Conservation (phyloP, 805 yeast species). For the Maudiozyma turicensis region DNA sequence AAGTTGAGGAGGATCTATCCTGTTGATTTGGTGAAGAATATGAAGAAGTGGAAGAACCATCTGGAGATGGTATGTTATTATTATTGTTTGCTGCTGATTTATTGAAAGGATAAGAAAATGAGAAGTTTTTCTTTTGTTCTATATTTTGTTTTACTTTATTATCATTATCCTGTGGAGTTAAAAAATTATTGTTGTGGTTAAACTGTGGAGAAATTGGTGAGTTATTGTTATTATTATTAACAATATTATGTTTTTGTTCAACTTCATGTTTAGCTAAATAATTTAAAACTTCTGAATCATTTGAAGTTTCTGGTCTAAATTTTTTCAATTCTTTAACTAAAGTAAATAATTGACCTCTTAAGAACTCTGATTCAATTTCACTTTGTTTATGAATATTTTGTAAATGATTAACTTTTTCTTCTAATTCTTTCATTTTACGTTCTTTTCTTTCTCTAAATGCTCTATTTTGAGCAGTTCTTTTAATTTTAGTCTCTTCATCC, state of each 20-base stretch:
- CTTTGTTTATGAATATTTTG: constrained; percentile 64
- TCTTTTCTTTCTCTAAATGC: constrained; percentile 95
- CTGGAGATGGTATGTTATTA: constrained; percentile 7
- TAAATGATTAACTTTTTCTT: constrained; percentile 62
- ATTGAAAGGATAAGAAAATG: constrained; percentile 44
- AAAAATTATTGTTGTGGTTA: constrained; percentile 10
- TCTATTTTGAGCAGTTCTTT: constrained; percentile 90
- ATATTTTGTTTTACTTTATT: constrained; percentile 8
- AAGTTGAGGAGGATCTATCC: background rate
- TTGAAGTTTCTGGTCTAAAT: constrained; percentile 36
- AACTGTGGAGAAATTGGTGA: no score
- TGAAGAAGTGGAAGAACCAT: background rate
- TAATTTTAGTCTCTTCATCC: constrained; percentile 70
- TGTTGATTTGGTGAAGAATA: constrained; percentile 2
- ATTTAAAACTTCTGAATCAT: constrained; percentile 22
- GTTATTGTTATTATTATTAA: background rate
- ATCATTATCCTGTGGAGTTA: constrained; percentile 10
- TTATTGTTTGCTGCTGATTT: constrained; percentile 20
- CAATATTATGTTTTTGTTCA: background rate
- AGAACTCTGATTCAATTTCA: constrained; percentile 60
- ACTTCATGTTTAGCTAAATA: constrained; percentile 15
- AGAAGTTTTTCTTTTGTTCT: constrained; percentile 25
- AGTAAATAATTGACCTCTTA: constrained; percentile 67
- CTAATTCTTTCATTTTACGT: constrained; percentile 73
- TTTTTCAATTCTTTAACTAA: constrained; percentile 61